phyloP scores from a whole-genome alignment of 345 rosid genomes.

The Balakata baccata region DNA sequence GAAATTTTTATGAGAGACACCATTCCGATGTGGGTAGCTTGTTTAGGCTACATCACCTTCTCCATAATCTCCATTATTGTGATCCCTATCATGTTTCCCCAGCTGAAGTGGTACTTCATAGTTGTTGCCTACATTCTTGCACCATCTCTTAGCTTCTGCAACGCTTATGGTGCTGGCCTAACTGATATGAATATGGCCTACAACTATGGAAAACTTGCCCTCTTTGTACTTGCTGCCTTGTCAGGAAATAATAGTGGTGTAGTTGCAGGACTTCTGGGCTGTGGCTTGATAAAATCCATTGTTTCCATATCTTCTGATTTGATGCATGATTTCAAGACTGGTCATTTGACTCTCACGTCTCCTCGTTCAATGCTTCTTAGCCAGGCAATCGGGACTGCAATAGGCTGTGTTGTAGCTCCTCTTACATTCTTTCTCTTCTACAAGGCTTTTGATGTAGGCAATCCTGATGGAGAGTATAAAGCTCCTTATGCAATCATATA shows the following conservation, averaged over 20 bases:
- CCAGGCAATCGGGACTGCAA: conserved; percentile 79
- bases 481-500: conserved; percentile 91
- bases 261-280: conserved; percentile 81
- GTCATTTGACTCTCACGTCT: conserved; percentile 84
- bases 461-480: conserved; percentile 87
- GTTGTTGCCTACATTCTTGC: conserved; percentile 83
- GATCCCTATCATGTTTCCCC: conserved; percentile 79
- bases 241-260: conserved; percentile 65
- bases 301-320: conserved; percentile 82
- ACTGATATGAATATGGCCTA: conserved; percentile 98
- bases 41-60: conserved; percentile 61
- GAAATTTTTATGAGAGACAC: conserved; percentile 70
- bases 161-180: conserved; percentile 91
- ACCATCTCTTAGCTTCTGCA: conserved; percentile 88
- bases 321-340: conserved; percentile 95
- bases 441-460: conserved; percentile 85
- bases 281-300: conserved; percentile 83
- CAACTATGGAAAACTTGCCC: conserved; percentile 88
- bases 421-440: conserved; percentile 78
- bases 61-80: conserved; percentile 62
- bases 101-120: conserved; percentile 85
- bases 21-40: conserved; percentile 77
- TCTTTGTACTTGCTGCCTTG: conserved; percentile 74
- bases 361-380: conserved; percentile 87
- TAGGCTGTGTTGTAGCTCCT: conserved; percentile 88